Conservation (phyloP, 495 filamentous ascomycete species). For the Ascobolus immersus region DNA sequence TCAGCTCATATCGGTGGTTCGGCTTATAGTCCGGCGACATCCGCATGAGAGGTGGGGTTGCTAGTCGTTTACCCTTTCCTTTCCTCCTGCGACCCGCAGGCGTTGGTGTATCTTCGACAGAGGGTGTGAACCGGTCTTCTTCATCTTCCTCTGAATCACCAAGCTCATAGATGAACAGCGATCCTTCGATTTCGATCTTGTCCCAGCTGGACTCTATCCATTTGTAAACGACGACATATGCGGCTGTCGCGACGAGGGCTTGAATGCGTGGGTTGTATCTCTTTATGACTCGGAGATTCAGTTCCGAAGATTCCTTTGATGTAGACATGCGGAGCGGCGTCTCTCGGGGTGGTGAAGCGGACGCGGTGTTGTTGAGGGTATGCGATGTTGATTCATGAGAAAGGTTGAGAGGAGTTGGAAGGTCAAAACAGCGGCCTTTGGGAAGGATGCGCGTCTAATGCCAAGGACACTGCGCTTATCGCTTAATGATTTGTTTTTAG, state of each 20-base stretch:
- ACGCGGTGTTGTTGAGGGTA: too few species aligned
- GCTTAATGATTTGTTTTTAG: too few species aligned
- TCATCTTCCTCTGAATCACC: conserved; percentile 20
- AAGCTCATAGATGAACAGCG: conserved; percentile 10
- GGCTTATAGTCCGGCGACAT: conserved; percentile 36
- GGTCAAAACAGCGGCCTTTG: too few species aligned
- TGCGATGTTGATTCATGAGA: too few species aligned
- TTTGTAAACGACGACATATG: conserved; percentile 1
- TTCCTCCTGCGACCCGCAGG: neutral
- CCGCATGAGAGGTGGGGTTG: conserved; percentile 41
- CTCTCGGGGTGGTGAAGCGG: too few species aligned
- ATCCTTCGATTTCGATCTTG: conserved; percentile 11
- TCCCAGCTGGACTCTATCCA: conserved; percentile 5
- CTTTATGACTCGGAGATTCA: neutral
- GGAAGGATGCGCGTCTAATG: too few species aligned
- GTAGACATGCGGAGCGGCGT: too few species aligned
- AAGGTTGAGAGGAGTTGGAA: too few species aligned
- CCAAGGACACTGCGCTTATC: too few species aligned
- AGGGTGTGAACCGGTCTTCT: conserved; percentile 41
- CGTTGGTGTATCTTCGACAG: conserved; percentile 29
- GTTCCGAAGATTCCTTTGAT: too few species aligned
- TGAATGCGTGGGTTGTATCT: neutral
- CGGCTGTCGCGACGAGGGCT: neutral
- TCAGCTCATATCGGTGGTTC: conserved; percentile 21
- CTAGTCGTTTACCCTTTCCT: conserved; percentile 22